Percentiles rank a stretch among this genome's conserved stretches.
phyloP scores from a whole-genome alignment of 305 asterid genomes.

The Fraxinus baroniana region DNA sequence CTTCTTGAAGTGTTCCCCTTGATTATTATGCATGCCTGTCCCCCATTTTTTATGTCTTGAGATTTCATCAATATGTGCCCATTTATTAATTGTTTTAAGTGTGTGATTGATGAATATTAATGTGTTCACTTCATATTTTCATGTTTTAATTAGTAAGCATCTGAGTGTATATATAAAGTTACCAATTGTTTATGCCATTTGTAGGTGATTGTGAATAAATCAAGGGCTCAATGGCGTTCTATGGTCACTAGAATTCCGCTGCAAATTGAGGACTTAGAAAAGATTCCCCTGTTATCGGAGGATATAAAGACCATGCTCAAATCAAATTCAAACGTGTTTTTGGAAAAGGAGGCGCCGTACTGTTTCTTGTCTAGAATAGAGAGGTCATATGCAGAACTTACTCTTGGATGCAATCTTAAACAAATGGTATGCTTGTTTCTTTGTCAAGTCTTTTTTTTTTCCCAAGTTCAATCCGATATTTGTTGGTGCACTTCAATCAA shows the following conservation, averaged over 20 bases:
- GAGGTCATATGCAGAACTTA: slow-evolving; percentile 67
- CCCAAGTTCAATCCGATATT: not conserved
- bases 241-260: slow-evolving; percentile 55
- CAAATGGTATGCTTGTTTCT: slow-evolving; percentile 40
- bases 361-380: slow-evolving; percentile 73
- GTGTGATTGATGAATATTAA: not conserved
- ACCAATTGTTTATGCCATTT: slow-evolving; percentile 20
- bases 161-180: not conserved
- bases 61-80: not conserved
- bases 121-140: not conserved
- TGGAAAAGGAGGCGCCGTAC: slow-evolving; percentile 85
- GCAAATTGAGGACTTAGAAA: slow-evolving; percentile 60
- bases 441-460: not conserved
- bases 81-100: not conserved
- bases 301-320: slow-evolving; percentile 72
- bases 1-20: not conserved
- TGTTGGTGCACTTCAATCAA: not conserved
- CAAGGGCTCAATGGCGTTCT: slow-evolving; percentile 77
- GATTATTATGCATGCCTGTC: not conserved
- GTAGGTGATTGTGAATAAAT: slow-evolving; percentile 86
- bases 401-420: slow-evolving; percentile 84
- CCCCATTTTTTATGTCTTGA: not conserved
- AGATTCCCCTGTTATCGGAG: slow-evolving; percentile 65
- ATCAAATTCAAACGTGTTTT: slow-evolving; percentile 62
- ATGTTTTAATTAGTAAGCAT: not conserved